A percentile compares a stretch with the other conserved stretches of the same genome.
These are phyloP conservation scores for Trichoderma cornu-damae DNA, from an alignment of 2,329 filamentous ascomycete species.

Conservation along the genomic window DNA sequence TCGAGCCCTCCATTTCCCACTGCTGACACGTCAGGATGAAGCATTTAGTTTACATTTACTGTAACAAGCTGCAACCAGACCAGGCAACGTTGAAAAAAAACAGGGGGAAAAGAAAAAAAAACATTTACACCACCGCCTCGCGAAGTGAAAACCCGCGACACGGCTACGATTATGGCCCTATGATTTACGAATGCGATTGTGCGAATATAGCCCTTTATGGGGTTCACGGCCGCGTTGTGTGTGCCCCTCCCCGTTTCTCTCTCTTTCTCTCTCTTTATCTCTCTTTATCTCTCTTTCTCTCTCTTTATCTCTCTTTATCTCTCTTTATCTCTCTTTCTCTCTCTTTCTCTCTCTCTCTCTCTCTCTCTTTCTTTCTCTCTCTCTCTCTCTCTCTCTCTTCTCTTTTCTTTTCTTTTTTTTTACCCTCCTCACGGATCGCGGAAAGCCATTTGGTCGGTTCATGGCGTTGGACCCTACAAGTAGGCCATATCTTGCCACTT, in stretches of 20 bases:
- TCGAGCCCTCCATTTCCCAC: slow-evolving; percentile 31
- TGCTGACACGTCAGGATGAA: slow-evolving; percentile 34
- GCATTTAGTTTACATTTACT: background rate
- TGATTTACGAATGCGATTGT: slow-evolving; percentile 17
- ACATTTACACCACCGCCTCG: background rate
- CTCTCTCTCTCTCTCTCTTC: no score
- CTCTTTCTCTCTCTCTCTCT: no score
- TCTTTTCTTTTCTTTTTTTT: background rate
- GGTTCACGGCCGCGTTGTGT: slow-evolving; percentile 9
- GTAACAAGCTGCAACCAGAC: background rate
- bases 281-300: background rate
- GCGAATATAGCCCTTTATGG: slow-evolving; percentile 12
- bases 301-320: no score
- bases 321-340: no score
- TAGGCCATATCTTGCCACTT: background rate
- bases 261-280: background rate
- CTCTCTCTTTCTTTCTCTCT: no score
- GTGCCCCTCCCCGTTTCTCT: background rate
- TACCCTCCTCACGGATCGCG: slow-evolving; percentile 11
- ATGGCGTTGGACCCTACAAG: slow-evolving; percentile 9
- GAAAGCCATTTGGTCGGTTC: slow-evolving; percentile 4
- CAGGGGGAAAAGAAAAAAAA: background rate
- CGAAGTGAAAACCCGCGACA: slow-evolving; percentile 1
- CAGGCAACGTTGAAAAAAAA: background rate
- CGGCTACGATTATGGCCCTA: slow-evolving; percentile 14